phyloP scores from a whole-genome alignment of 1,139 yeast species.

The Saccharomyces hybrid region DNA sequence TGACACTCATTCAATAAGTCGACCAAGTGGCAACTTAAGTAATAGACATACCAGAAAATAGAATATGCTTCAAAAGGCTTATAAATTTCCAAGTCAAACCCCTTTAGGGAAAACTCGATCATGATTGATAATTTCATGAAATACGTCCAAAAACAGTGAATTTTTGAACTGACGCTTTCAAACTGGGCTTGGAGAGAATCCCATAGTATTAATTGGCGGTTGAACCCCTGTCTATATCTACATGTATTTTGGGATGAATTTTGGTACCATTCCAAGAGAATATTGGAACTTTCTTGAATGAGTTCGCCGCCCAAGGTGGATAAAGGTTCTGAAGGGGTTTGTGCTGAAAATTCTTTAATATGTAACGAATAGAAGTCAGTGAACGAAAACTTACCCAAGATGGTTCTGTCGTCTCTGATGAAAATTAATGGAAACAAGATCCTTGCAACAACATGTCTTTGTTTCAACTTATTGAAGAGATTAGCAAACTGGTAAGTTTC shows the following conservation, averaged over 20 bases:
- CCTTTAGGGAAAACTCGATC: conserved; percentile 64
- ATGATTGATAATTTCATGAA: conserved; percentile 57
- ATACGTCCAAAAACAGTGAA: conserved; percentile 47
- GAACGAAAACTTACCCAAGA: conserved; percentile 36
- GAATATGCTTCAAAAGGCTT: conserved; percentile 61
- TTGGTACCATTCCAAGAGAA: conserved; percentile 49
- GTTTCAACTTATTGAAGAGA: conserved; percentile 30
- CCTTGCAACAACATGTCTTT: conserved; percentile 48
- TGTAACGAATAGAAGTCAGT: conserved; percentile 29
- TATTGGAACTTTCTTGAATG: conserved; percentile 28
- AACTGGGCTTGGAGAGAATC: conserved; percentile 71
- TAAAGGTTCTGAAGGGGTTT: conserved; percentile 2
- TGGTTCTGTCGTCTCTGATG: conserved; percentile 51
- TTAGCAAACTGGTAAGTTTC: conserved; percentile 30
- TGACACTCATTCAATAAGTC: conserved; percentile 47
- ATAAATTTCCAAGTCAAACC: conserved; percentile 71
- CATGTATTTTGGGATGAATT: conserved; percentile 66
- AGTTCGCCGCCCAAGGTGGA: background rate
- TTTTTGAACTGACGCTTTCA: conserved; percentile 45
- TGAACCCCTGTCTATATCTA: conserved; percentile 68
- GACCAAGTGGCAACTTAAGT: conserved; percentile 43
- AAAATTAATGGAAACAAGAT: conserved; percentile 56
- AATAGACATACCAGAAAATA: conserved; percentile 61
- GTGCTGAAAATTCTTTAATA: conserved; percentile 27
- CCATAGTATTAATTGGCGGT: conserved; percentile 53